phyloP scores from a whole-genome alignment of 2,329 filamentous ascomycete species.

The Xenoacremonium recifei region DNA sequence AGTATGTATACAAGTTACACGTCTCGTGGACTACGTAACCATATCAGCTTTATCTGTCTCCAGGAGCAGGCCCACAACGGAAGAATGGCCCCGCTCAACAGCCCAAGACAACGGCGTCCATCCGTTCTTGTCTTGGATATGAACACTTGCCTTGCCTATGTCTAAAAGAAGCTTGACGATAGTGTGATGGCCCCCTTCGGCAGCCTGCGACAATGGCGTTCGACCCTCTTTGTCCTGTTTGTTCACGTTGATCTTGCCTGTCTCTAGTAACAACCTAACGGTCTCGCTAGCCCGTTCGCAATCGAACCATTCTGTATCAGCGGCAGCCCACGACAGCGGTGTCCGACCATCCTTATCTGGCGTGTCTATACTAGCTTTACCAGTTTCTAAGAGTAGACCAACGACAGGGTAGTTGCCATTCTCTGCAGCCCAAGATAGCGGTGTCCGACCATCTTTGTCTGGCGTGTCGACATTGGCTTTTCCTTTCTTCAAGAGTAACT shows the following conservation, averaged over 20 bases:
- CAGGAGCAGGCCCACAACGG: not conserved
- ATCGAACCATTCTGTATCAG: no score
- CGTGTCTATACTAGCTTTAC: not conserved
- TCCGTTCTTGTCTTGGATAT: not conserved
- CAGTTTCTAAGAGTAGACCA: not conserved
- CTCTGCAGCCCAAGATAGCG: not conserved
- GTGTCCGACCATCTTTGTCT: not conserved
- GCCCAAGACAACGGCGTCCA: not conserved
- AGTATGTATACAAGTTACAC: no score
- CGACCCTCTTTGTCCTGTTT: accelerated
- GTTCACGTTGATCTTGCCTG: not conserved
- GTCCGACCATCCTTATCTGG: not conserved
- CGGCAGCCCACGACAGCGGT: slow-evolving; percentile 4
- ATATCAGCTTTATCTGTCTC: not conserved
- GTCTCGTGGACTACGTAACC: no score
- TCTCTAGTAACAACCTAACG: slow-evolving; percentile 1
- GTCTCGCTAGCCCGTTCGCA: no score
- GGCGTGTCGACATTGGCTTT: not conserved
- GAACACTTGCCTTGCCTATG: not conserved
- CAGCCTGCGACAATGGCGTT: slow-evolving; percentile 6
- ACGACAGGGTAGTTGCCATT: no score
- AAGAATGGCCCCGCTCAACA: not conserved
- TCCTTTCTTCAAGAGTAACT: not conserved
- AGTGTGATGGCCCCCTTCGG: not conserved
- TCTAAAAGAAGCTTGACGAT: not conserved